These are phyloP conservation scores for Zasmidium cellare DNA, from an alignment of 2,329 filamentous ascomycete genomes.

Conservation along the genomic window DNA sequence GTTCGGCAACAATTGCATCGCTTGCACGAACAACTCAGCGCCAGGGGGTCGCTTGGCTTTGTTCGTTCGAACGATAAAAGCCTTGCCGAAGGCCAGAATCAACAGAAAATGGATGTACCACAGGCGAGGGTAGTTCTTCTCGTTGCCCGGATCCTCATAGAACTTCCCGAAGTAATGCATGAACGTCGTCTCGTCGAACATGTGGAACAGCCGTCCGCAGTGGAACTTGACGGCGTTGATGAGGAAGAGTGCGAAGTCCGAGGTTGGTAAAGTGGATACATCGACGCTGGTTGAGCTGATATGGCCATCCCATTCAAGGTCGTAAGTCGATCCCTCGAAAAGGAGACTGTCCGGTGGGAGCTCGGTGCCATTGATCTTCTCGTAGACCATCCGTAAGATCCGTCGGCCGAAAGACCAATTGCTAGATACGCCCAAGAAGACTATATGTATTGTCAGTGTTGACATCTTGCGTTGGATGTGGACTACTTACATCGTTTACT, in stretches of 20 bases:
- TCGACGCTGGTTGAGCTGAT: slow-evolving; percentile 35
- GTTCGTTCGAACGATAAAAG: slow-evolving; percentile 45
- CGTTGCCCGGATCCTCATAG: slow-evolving; percentile 35
- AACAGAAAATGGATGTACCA: slow-evolving; percentile 58
- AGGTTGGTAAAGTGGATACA: slow-evolving; percentile 47
- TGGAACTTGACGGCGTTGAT: slow-evolving; percentile 60
- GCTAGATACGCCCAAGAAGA: slow-evolving; percentile 57
- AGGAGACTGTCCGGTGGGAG: slow-evolving; percentile 47
- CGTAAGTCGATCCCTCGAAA: slow-evolving; percentile 55
- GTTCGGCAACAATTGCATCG: slow-evolving; percentile 47
- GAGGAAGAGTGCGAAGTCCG: slow-evolving; percentile 54
- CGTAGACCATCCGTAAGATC: slow-evolving; percentile 51
- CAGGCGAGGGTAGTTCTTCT: slow-evolving; percentile 35
- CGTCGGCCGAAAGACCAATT: slow-evolving; percentile 58
- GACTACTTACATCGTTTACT: slow-evolving; percentile 45
- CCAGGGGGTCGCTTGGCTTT: slow-evolving; percentile 45
- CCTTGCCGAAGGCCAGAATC: slow-evolving; percentile 58
- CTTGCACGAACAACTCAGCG: slow-evolving; percentile 48
- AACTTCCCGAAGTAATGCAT: slow-evolving; percentile 47
- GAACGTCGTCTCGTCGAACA: slow-evolving; percentile 57
- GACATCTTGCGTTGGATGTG: neutral
- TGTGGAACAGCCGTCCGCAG: slow-evolving; percentile 54
- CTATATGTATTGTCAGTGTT: slow-evolving; percentile 29
- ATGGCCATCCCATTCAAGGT: slow-evolving; percentile 52
- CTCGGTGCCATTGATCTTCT: slow-evolving; percentile 46